Evolutionary conservation across 345 rosid species (phyloP), one percentile per base, ranked within the genome.

Genomic region (Noccaea caerulescens): DNA sequence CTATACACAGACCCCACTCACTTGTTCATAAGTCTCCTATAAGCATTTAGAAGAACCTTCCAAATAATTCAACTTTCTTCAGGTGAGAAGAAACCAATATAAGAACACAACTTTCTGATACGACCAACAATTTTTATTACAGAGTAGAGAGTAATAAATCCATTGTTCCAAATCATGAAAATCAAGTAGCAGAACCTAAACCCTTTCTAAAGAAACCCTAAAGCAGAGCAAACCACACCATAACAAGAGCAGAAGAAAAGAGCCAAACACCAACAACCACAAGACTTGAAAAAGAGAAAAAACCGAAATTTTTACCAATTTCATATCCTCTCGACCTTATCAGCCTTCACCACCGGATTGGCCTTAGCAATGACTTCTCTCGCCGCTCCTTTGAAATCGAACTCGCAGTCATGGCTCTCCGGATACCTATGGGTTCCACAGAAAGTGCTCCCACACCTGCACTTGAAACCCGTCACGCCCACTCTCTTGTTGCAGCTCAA

Each of bases 401-500:
- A 93, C 1, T 58, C 55, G 44, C 97, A 90, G 3, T 78, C 82
- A 8, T 93, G 97, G 33, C 78, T 84, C 82, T 93, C 97, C 8
- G 94, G 85, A 84, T 93, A 87, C 56, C 98, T 83, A 78, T 90
- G 97, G 47, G 71, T 55, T 58, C 92, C 89, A 66, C 98, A 93
- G 74, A 72, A 90, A 13, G 85, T 88, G 23, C 77, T 75, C 37
- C 91, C 97, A 33, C 97, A 93, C 89, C 73, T 87, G 73, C 97
- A 93, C 75, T 73, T 79, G 56, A 93, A 93, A 18, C 91, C 92
- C n/a, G 87, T 83, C 72, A 91, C 80, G 0, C 97, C 92, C 41
- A 91, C 86, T 76, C 82, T 88, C 90, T 83, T 93, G 70, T 79
- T 85, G 79, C 98, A 93, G 76, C 73, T 70, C 11, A 69, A 81